Conservation (phyloP, 192 early-diverging fungal genomes). For the Podila minutissima region DNA sequence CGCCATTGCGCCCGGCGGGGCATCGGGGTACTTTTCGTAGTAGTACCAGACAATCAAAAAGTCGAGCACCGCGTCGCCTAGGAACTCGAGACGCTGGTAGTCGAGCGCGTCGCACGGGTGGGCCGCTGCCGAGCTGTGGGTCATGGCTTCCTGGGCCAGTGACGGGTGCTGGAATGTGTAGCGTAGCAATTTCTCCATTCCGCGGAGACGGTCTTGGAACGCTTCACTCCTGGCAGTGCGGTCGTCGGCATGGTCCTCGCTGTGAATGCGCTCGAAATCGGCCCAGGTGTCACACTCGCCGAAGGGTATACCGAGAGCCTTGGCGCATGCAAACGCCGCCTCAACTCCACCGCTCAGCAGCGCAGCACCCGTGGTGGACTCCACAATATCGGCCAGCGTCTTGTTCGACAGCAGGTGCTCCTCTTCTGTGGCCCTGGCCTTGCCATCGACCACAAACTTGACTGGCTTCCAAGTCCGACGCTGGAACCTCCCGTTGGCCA, state of each 20-base stretch:
- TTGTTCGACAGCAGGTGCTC: conserved; percentile 78
- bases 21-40: conserved; percentile 71
- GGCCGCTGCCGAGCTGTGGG: conserved; percentile 76
- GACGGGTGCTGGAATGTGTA: conserved; percentile 77
- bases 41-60: conserved; percentile 79
- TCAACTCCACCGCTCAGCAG: conserved; percentile 66
- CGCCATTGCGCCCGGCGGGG: conserved; percentile 80
- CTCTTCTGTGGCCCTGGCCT: conserved; percentile 20
- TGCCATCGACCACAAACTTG: conserved; percentile 47
- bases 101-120: conserved; percentile 57
- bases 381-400: conserved; percentile 85
- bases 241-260: too few relatives aligned
- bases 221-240: too few relatives aligned
- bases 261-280: conserved; percentile 52
- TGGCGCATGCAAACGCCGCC: conserved; percentile 62
- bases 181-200: conserved; percentile 53
- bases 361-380: conserved; percentile 83
- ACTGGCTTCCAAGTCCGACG: conserved; percentile 64
- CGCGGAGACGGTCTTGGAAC: neutral
- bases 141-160: conserved; percentile 82
- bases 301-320: conserved; percentile 65
- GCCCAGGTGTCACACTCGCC: conserved; percentile 59
- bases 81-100: conserved; percentile 93
- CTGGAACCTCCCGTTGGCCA: conserved; percentile 71
- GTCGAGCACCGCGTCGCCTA: conserved; percentile 88